Base-by-base conservation (phyloP, 2,329 filamentous ascomycete genomes). In the Penicillium sp. region DNA sequence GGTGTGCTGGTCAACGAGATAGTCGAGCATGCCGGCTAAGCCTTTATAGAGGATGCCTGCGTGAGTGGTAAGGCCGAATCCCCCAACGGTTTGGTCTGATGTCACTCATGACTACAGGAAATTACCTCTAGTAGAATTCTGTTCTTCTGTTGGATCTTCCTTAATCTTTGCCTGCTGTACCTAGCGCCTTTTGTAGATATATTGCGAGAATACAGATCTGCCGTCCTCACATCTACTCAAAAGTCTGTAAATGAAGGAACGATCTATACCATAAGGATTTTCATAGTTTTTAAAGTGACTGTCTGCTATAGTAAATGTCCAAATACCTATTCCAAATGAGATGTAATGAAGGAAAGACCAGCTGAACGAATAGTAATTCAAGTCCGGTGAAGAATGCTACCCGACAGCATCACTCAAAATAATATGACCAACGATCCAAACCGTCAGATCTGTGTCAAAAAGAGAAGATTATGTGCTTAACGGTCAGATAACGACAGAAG, bases 1-100 rank as follows among this genome's bases (percentile, higher is more conserved):
- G 90, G 91, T 25, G 87, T 90, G 66, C 75, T 98, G 65, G 85
- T 94, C 30, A 97, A 88, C 73, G 94, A 98, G 84, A 98, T 99
- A 76, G 95, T 99, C 19, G 93, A 95, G 71, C 94, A 98, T 80
- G 87, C 91, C 65, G 93, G 94, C 59, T 97, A 83, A 63, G 52
- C 13, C 25, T 25, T 28, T 4, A 6, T 14, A 28, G 22, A 28
- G 43, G 25, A 28, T 48, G 45, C 45, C 45, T 8, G 25, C 25
- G 16, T 30, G 25, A n/a, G 14, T 48, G 46, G 22, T n/a, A 14
- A 14, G 2, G 46, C 46, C 46, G 28, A 13, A 14, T 14, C 16
- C 7, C 7, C 3, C 2, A 14, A 14, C 10, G 51, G 14, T 14
- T 6, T 6, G 7, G 16, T 4, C 40, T n/a, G 13, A 13, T 40